Conservation (phyloP, 2,329 filamentous ascomycete genomes). For the Atkinsonella texensis region DNA sequence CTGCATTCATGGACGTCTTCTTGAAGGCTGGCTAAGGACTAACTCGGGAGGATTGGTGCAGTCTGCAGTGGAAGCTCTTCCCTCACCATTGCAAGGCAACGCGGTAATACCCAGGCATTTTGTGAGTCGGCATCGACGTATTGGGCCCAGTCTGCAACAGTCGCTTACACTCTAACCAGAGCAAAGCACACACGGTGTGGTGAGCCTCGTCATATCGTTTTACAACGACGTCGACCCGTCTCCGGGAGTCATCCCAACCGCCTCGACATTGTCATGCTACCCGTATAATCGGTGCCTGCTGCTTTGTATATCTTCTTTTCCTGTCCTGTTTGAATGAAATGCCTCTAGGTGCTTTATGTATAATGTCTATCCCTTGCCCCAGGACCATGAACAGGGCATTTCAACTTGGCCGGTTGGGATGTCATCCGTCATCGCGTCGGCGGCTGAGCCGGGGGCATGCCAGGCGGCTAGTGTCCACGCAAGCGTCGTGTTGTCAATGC, state of each 20-base stretch:
- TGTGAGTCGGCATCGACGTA: conserved; percentile 6
- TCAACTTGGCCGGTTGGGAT: no score
- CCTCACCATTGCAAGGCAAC: neutral
- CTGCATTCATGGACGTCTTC: neutral
- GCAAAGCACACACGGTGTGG: neutral
- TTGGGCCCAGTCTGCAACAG: conserved; percentile 1
- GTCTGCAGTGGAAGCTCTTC: neutral
- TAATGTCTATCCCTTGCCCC: no score
- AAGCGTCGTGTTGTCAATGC: no score
- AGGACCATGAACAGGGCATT: no score
- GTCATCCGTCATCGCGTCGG: no score
- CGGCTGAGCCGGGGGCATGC: no score
- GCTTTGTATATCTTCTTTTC: no score
- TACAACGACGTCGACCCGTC: neutral
- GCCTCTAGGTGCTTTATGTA: no score
- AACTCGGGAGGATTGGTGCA: neutral
- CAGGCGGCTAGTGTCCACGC: no score
- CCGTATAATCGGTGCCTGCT: no score
- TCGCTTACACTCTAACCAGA: neutral
- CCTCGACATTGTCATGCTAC: no score
- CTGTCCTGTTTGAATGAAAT: no score
- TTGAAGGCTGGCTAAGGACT: neutral
- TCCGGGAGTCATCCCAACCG: neutral
- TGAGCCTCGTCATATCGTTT: neutral
- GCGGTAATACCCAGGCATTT: conserved; percentile 4